Conservation (phyloP, 768 basidiomycete species). For the Boletus tylopilopsis region DNA sequence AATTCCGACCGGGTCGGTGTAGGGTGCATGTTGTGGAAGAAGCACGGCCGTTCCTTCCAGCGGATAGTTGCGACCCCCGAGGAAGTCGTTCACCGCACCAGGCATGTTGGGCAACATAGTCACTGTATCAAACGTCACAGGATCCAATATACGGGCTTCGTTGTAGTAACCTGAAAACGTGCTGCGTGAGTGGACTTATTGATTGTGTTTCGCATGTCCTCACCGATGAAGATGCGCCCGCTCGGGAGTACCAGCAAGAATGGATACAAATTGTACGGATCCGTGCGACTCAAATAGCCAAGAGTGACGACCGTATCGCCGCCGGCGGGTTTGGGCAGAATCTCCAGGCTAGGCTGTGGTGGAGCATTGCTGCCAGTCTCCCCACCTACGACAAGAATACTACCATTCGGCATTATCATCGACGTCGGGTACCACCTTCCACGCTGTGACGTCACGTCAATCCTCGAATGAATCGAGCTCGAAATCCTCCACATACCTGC, state of each 20-base stretch:
- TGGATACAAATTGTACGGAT: conserved; percentile 80
- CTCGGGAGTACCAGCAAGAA: conserved; percentile 72
- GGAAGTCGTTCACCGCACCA: conserved; percentile 65
- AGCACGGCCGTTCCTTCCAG: conserved; percentile 68
- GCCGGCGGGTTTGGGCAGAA: conserved; percentile 63
- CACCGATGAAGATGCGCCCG: conserved; percentile 66
- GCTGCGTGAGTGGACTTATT: not conserved
- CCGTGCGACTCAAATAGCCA: conserved; percentile 66
- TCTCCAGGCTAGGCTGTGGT: conserved; percentile 66
- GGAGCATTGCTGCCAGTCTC: conserved; percentile 67
- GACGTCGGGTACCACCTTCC: conserved; percentile 74
- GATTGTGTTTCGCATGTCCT: conserved; percentile 14
- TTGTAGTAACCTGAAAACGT: conserved; percentile 65
- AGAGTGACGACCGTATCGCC: conserved; percentile 58
- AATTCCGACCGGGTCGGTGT: conserved; percentile 65
- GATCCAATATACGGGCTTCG: conserved; percentile 73
- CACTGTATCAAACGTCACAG: conserved; percentile 59
- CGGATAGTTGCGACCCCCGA: conserved; percentile 76
- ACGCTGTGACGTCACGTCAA: conserved; percentile 32
- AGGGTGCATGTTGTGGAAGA: conserved; percentile 68
- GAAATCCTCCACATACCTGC: conserved; percentile 42
- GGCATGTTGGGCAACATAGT: conserved; percentile 67
- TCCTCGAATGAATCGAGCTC: not conserved
- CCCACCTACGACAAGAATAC: conserved; percentile 70
- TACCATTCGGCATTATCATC: conserved; percentile 68